phyloP scores from a whole-genome alignment of 768 basidiomycete genomes.

The Paxillus ammoniavirescens region DNA sequence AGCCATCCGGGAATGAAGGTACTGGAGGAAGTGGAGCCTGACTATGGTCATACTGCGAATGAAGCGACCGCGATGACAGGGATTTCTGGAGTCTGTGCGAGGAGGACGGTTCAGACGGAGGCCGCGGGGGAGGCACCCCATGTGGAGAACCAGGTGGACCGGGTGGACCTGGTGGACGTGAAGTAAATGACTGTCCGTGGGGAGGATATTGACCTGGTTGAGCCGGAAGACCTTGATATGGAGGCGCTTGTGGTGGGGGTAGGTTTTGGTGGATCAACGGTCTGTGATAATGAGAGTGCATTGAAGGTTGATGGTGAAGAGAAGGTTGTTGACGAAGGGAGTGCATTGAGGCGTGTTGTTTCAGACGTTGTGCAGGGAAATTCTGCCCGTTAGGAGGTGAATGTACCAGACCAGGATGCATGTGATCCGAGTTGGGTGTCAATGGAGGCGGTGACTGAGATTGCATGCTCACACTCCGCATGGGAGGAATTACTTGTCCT shows the following conservation, averaged over 20 bases:
- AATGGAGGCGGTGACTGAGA: slow-evolving; percentile 23
- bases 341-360: slow-evolving; percentile 25
- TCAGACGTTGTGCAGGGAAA: slow-evolving; percentile 8
- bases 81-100: slow-evolving; percentile 45
- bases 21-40: slow-evolving; percentile 34
- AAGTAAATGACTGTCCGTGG: slow-evolving; percentile 9
- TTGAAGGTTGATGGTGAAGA: slow-evolving; percentile 16
- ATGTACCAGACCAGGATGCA: slow-evolving; percentile 11
- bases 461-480: slow-evolving; percentile 37
- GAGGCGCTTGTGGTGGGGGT: slow-evolving; percentile 8
- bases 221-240: slow-evolving; percentile 19
- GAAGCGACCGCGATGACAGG: slow-evolving; percentile 58
- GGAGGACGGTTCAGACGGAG: slow-evolving; percentile 45
- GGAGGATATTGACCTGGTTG: slow-evolving; percentile 11
- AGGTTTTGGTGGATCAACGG: slow-evolving; percentile 11
- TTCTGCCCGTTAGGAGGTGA: slow-evolving; percentile 15
- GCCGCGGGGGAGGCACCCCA: slow-evolving; percentile 34
- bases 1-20: slow-evolving; percentile 35
- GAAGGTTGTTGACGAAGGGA: slow-evolving; percentile 28
- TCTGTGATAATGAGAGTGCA: slow-evolving; percentile 12
- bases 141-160: slow-evolving; percentile 5
- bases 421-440: slow-evolving; percentile 20
- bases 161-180: slow-evolving; percentile 12
- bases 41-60: slow-evolving; percentile 49
- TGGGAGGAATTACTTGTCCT: slow-evolving; percentile 36